These are phyloP conservation scores for Globisporangium polare DNA, from an alignment of 352 stramenopile species.

Conservation along the genomic window DNA sequence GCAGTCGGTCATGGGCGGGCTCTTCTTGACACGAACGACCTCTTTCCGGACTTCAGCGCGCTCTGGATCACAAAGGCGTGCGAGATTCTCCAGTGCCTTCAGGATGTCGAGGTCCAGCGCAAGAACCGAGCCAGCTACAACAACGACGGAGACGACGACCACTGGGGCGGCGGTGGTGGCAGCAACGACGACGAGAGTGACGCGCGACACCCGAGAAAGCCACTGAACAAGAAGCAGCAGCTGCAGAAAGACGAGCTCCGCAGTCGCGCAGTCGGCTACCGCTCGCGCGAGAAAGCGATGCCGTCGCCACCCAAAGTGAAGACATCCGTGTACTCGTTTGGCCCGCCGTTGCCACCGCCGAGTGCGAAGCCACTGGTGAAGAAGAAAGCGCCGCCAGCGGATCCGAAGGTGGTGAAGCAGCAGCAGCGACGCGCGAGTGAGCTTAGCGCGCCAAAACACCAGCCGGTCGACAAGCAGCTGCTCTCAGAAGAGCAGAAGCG, in stretches of 20 bases:
- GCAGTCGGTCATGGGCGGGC: constrained; percentile 21
- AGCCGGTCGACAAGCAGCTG: constrained; percentile 52
- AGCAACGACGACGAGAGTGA: constrained; percentile 18
- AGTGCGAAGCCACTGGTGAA: constrained; percentile 37
- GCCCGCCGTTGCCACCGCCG: constrained; percentile 29
- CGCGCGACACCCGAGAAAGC: constrained; percentile 23
- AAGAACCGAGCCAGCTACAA: constrained; percentile 15
- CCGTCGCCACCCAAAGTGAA: constrained; percentile 50
- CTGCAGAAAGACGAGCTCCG: constrained; percentile 64
- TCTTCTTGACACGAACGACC: constrained; percentile 38
- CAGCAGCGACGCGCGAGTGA: constrained; percentile 54
- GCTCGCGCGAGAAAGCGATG: constrained; percentile 55
- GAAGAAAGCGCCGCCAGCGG: constrained; percentile 23
- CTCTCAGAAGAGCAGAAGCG: constrained; percentile 55
- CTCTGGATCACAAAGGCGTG: constrained; percentile 60
- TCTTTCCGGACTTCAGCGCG: constrained; percentile 26
- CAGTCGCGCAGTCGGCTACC: constrained; percentile 52
- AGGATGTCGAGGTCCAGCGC: constrained; percentile 26
- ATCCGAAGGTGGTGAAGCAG: constrained; percentile 36
- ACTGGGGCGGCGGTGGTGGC: background rate
- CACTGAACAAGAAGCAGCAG: constrained; percentile 50
- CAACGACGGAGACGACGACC: constrained; percentile 19
- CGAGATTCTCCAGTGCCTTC: constrained; percentile 44
- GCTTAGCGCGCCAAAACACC: constrained; percentile 62
- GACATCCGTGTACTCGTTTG: constrained; percentile 49